A percentile compares a stretch with the other conserved stretches of the same genome.
phyloP scores from a whole-genome alignment of 331 rosid genomes.

The Acacia pycnantha region DNA sequence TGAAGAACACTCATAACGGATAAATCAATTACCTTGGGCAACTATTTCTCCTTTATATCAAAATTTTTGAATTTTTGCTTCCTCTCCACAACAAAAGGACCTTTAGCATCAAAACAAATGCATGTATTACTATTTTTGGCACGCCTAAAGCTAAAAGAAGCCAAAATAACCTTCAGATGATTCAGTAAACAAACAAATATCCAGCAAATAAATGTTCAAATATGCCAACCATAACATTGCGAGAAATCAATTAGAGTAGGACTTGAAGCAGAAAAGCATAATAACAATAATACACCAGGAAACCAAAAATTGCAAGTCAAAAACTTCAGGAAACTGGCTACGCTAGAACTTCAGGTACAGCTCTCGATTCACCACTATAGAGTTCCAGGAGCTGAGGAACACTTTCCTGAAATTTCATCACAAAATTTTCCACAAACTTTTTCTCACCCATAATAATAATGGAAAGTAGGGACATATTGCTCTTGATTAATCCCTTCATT shows the following conservation, averaged over 20 bases:
- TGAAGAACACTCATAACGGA: not conserved
- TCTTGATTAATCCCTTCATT: no score
- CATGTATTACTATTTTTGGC: not conserved
- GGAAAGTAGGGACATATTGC: no score
- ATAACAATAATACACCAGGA: not conserved
- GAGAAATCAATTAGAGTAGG: not conserved
- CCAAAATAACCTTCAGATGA: not conserved
- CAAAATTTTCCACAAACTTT: no score
- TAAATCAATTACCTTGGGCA: not conserved
- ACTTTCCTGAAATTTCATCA: no score
- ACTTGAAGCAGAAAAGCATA: not conserved
- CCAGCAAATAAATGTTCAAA: no score
- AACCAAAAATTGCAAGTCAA: not conserved
- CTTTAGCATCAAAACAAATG: not conserved
- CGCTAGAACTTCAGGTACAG: not conserved
- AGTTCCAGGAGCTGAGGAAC: not conserved
- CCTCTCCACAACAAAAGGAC: not conserved
- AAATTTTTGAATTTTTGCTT: not conserved
- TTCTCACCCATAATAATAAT: no score
- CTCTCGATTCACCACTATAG: not conserved
- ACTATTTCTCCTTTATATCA: not conserved
- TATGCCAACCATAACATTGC: no score
- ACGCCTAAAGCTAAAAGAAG: not conserved
- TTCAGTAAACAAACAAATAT: no score
- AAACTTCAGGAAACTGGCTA: not conserved